Evolutionary conservation across 2,329 filamentous ascomycete genomes (phyloP).

Genomic region (Sphaerulina musiva): DNA sequence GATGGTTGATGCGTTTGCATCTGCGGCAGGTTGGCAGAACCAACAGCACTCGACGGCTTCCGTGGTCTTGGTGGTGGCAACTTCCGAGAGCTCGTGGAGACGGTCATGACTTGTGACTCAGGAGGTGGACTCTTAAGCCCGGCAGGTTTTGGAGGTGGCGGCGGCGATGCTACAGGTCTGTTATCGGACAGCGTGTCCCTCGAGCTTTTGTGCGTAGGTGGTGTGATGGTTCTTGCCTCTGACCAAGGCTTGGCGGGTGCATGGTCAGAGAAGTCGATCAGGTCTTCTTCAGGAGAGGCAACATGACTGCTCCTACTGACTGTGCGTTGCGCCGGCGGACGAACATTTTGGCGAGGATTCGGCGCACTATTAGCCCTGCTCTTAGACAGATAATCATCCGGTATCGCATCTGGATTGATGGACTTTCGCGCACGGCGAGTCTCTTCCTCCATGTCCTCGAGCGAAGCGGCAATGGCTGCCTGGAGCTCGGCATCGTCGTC

Average conservation of each 20-base stretch:
- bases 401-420: slow-evolving; percentile 34
- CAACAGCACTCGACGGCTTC: slow-evolving; percentile 33
- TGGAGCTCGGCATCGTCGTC: slow-evolving; percentile 45
- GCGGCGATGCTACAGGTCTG: slow-evolving; percentile 25
- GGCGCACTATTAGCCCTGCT: slow-evolving; percentile 6
- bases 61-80: slow-evolving; percentile 33
- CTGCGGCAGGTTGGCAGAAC: slow-evolving; percentile 19
- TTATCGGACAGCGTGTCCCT: background rate
- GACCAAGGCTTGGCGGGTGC: slow-evolving; percentile 28
- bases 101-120: slow-evolving; percentile 16
- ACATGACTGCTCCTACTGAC: background rate
- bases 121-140: slow-evolving; percentile 38
- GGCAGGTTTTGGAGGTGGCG: slow-evolving; percentile 34
- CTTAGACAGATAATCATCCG: background rate
- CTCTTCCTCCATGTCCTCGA: slow-evolving; percentile 40
- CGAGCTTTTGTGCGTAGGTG: background rate
- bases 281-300: slow-evolving; percentile 32
- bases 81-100: slow-evolving; percentile 17
- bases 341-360: background rate
- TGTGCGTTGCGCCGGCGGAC: slow-evolving; percentile 2
- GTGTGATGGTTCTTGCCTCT: slow-evolving; percentile 8
- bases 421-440: slow-evolving; percentile 32
- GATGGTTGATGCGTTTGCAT: slow-evolving; percentile 26
- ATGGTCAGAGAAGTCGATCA: slow-evolving; percentile 45
- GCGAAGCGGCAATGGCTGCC: slow-evolving; percentile 44